Conservation (phyloP, 441 rosid genomes). For the Rhodomyrtus psidioides region DNA sequence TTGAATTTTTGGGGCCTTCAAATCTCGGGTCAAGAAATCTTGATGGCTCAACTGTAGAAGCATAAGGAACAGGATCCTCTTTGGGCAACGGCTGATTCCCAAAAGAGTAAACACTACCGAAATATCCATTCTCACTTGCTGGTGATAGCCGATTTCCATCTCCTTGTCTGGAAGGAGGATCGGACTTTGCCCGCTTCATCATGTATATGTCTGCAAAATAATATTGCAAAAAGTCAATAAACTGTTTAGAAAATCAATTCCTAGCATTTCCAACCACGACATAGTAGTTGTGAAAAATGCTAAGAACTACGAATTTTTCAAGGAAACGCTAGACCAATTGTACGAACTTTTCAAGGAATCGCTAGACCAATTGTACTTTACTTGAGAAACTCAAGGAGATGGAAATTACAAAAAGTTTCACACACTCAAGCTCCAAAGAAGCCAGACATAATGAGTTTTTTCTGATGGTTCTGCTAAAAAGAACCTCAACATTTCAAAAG, state of each 20-base stretch:
- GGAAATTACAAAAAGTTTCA: neutral
- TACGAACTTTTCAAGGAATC: neutral
- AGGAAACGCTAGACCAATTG: neutral
- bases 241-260: neutral
- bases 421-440: neutral
- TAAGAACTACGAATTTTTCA: neutral
- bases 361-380: neutral
- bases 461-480: neutral
- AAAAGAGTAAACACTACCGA: constrained; percentile 38
- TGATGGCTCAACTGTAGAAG: constrained; percentile 47
- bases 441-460: neutral
- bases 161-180: constrained; percentile 46
- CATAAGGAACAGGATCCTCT: constrained; percentile 45
- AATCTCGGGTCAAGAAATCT: constrained; percentile 62
- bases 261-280: neutral
- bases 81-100: constrained; percentile 45
- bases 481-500: neutral
- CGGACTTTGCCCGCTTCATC: constrained; percentile 36
- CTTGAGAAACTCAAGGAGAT: neutral
- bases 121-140: constrained; percentile 41
- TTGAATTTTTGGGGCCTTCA: constrained; percentile 54
- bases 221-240: neutral
- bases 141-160: constrained; percentile 49
- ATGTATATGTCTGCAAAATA: constrained; percentile 43
- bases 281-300: neutral